A percentile compares a stretch with the other conserved stretches of the same genome.
These are phyloP conservation scores for Whalleya microplaca DNA, from an alignment of 2,329 filamentous ascomycete species.

Conservation along the genomic window DNA sequence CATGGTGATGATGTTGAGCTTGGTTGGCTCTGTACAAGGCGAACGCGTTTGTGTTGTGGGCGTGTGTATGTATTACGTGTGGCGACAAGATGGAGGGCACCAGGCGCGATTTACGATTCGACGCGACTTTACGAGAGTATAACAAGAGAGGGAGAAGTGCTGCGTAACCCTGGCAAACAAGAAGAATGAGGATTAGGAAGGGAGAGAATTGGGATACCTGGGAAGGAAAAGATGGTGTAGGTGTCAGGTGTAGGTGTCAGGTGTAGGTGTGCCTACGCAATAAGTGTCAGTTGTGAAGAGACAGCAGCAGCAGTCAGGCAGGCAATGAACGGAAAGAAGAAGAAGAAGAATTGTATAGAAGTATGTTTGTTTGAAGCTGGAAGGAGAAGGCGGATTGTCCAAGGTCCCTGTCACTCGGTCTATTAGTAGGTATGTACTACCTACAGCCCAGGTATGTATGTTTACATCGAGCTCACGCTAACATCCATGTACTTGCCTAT, in stretches of 20 bases:
- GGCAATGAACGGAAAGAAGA: neutral
- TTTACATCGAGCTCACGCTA: too few species aligned
- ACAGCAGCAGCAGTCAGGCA: neutral
- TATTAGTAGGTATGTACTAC: neutral
- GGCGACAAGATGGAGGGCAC: neutral
- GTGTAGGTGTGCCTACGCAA: neutral
- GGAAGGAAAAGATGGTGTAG: neutral
- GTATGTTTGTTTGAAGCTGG: neutral
- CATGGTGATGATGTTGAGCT: conserved; percentile 41
- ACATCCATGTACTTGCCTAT: neutral
- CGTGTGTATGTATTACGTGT: neutral
- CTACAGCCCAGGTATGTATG: too few species aligned
- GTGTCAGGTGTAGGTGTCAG: neutral
- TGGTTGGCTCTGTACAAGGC: neutral
- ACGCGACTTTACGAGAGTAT: neutral
- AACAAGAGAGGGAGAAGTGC: neutral
- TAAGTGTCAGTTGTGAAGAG: neutral
- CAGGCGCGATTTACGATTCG: neutral
- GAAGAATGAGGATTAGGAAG: neutral
- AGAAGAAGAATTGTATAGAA: neutral
- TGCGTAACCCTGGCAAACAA: neutral
- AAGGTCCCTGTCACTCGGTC: neutral
- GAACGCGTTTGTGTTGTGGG: neutral
- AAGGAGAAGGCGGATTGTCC: neutral
- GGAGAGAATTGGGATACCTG: too few species aligned